Percentiles rank a stretch among this genome's conserved stretches.
Evolutionary conservation across 1,284 basidiomycete genomes (phyloP).

Genomic region (Ceratobasidium sp.): DNA sequence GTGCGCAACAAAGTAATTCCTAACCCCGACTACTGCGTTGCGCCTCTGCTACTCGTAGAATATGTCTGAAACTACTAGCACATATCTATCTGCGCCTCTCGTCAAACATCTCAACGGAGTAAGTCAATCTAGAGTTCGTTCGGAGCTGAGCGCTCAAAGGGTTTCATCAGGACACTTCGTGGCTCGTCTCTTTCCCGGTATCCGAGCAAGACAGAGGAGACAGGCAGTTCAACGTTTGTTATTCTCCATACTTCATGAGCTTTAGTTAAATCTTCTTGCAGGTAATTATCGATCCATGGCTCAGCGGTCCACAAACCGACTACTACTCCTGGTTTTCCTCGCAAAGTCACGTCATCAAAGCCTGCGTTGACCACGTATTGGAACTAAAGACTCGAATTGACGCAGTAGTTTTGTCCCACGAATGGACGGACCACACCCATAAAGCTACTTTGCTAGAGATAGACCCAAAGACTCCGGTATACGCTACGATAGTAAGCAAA

Average conservation of each 20-base stretch:
- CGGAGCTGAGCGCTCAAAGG: too few relatives aligned
- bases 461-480: slow-evolving; percentile 37
- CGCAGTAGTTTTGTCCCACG: slow-evolving; percentile 36
- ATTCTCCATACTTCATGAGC: not conserved
- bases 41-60: too few relatives aligned
- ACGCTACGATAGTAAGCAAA: slow-evolving; percentile 39
- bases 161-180: slow-evolving; percentile 26
- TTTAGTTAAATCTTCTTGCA: too few relatives aligned
- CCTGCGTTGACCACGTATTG: slow-evolving; percentile 39
- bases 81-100: not conserved
- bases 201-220: not conserved
- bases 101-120: slow-evolving; percentile 37
- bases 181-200: slow-evolving; percentile 32
- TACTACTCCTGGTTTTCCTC: slow-evolving; percentile 43
- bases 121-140: not conserved
- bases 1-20: too few relatives aligned
- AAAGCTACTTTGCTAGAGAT: slow-evolving; percentile 41
- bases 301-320: slow-evolving; percentile 43
- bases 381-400: slow-evolving; percentile 41
- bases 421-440: slow-evolving; percentile 39
- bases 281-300: slow-evolving; percentile 43
- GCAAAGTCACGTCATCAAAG: slow-evolving; percentile 42
- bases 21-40: too few relatives aligned
- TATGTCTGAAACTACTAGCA: too few relatives aligned
- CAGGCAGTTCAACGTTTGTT: slow-evolving; percentile 16